Evolutionary conservation across 768 basidiomycete species (phyloP).

Genomic region (Scleroderma bovista): DNA sequence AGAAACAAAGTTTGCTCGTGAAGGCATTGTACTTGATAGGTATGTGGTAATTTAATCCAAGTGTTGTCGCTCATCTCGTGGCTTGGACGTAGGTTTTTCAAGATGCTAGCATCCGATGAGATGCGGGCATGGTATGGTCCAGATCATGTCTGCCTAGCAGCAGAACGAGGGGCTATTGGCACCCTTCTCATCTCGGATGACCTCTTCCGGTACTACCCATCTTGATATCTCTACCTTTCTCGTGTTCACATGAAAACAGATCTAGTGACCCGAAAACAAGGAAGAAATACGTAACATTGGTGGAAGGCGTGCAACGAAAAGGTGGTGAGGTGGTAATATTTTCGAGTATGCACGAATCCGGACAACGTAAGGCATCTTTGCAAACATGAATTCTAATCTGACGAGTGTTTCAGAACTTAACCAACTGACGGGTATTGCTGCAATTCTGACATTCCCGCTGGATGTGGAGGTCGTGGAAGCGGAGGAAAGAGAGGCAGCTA

Average conservation of each 20-base stretch:
- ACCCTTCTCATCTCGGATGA: slow-evolving; percentile 93
- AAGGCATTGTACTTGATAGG: slow-evolving; percentile 90
- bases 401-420: slow-evolving; percentile 68
- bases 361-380: slow-evolving; percentile 68
- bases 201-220: slow-evolving; percentile 68
- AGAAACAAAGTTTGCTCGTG: slow-evolving; percentile 94
- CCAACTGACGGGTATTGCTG: slow-evolving; percentile 90
- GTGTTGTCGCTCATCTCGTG: not conserved
- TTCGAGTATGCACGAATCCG: slow-evolving; percentile 99
- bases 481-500: slow-evolving; percentile 76
- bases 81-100: slow-evolving; percentile 79
- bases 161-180: slow-evolving; percentile 90
- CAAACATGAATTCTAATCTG: not conserved
- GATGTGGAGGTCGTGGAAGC: slow-evolving; percentile 94
- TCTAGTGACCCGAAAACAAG: slow-evolving; percentile 73
- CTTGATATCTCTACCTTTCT: not conserved
- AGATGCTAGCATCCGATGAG: slow-evolving; percentile 93
- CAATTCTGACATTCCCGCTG: slow-evolving; percentile 91
- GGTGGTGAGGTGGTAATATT: slow-evolving; percentile 95
- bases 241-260: slow-evolving; percentile 34
- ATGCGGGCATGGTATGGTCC: slow-evolving; percentile 99
- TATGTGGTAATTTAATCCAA: slow-evolving; percentile 21
- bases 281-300: slow-evolving; percentile 80
- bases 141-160: slow-evolving; percentile 86
- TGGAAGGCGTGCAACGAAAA: slow-evolving; percentile 82